Evolutionary conservation across 106 monocot genomes (phyloP), one percentile per base, ranked within the genome.

Genomic region (Chionographis japonica): DNA sequence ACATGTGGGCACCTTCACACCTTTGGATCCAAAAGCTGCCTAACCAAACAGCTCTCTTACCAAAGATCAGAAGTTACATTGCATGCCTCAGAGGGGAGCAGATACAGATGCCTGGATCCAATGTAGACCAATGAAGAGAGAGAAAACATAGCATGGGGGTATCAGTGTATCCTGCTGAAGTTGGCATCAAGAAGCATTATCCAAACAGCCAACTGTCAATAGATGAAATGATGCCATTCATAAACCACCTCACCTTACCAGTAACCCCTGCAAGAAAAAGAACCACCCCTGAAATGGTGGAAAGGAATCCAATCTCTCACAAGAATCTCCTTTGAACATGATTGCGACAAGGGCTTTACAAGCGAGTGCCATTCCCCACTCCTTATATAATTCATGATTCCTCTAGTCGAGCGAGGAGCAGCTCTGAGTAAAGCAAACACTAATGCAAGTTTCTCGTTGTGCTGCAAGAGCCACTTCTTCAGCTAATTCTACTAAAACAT

Each of bases 231-330:
- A 27, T 27, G 9, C 8, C 5, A 46, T 46, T 46, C 8, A 46
- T 10, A 46, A 52, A 40, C 46, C 8, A 4, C 6, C 9, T 37
- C 2, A 52, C 3, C 27, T 74, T 52, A 84, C 84, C 72, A 79
- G n/a, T 68, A 84, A 65, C 75, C 84, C 38, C 17, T 68, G 60
- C 79, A 84, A 54, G 84, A 84, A 54, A 68, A 84, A 52, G 61
- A 63, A 0, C 75, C 79, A 52, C 35, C 67, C 39, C 50, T 75
- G 10, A 84, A 79, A 72, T 72, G 79, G 54, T 79, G 79, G 70
- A 79, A 79, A 2, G 63, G 75, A n/a, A 65, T 75, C 18, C 72
- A 46, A 40, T 84, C 79, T 55, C 72, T 67, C 10, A 79, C 68
- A 11, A 84, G 52, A 72, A 79, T 79, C 41, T 72, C 57, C 50